A percentile compares a stretch with the other conserved stretches of the same genome.
These are phyloP conservation scores for Chrysosporium keratinophilum DNA, from an alignment of 2,329 filamentous ascomycete genomes.

Conservation along the genomic window DNA sequence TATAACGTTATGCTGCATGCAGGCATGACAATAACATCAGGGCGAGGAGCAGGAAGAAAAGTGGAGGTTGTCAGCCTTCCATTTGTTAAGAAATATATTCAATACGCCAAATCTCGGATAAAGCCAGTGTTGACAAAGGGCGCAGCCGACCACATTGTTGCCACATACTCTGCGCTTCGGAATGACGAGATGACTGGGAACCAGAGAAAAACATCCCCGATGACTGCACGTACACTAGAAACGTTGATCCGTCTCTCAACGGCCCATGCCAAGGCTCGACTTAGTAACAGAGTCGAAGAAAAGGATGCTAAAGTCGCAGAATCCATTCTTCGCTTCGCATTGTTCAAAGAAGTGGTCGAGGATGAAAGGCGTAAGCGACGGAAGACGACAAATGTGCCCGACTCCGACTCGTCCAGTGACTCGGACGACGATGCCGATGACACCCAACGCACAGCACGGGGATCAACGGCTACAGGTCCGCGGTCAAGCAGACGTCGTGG, in stretches of 20 bases:
- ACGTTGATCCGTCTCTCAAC: slow-evolving; percentile 97
- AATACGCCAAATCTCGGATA: slow-evolving; percentile 87
- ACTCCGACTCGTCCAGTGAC: slow-evolving; percentile 46
- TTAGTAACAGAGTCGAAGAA: slow-evolving; percentile 81
- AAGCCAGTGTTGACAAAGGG: slow-evolving; percentile 85
- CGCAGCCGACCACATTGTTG: slow-evolving; percentile 81
- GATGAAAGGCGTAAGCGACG: slow-evolving; percentile 73
- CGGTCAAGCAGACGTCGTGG: slow-evolving; percentile 25
- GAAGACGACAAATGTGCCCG: slow-evolving; percentile 57
- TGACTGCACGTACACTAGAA: slow-evolving; percentile 94
- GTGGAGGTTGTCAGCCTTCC: slow-evolving; percentile 88
- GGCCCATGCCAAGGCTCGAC: slow-evolving; percentile 82
- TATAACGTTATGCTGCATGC: slow-evolving; percentile 93
- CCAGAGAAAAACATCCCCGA: slow-evolving; percentile 81
- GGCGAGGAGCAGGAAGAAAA: slow-evolving; percentile 62
- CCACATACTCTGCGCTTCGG: slow-evolving; percentile 80
- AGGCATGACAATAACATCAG: slow-evolving; percentile 67
- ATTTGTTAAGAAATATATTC: slow-evolving; percentile 99
- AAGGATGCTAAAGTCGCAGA: slow-evolving; percentile 82
- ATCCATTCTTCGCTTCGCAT: slow-evolving; percentile 78
- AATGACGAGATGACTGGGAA: slow-evolving; percentile 96
- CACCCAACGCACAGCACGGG: slow-evolving; percentile 15
- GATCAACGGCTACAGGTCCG: slow-evolving; percentile 23
- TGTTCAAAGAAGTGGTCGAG: slow-evolving; percentile 89
- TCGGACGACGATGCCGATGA: slow-evolving; percentile 27